Evolutionary conservation across 306 rosid genomes (phyloP).

Genomic region (Sindora glabra): DNA sequence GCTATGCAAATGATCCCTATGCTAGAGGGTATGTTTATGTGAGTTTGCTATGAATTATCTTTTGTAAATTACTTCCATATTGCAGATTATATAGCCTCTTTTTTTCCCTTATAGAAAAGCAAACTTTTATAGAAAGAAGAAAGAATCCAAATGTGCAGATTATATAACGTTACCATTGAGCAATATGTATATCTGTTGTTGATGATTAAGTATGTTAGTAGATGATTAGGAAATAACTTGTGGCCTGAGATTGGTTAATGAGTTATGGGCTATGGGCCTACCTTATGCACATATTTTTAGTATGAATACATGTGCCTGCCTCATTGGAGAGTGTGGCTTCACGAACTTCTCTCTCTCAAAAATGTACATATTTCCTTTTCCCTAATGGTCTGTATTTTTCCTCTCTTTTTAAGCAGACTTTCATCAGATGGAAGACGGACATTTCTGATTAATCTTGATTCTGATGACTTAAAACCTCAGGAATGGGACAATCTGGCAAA

Average conservation of each 20-base stretch:
- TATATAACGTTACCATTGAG: neutral
- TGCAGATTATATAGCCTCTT: no score
- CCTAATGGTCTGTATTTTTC: neutral
- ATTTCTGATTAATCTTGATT: conserved; percentile 52
- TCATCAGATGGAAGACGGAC: conserved; percentile 71
- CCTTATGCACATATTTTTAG: no score
- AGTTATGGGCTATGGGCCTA: no score
- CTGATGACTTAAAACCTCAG: conserved; percentile 57
- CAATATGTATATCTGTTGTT: neutral
- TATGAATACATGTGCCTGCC: no score
- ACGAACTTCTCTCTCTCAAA: no score
- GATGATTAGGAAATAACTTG: no score
- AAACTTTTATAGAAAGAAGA: no score
- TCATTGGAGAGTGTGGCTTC: no score
- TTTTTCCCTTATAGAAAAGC: no score
- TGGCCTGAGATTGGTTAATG: no score
- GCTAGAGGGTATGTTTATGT: conserved; percentile 78
- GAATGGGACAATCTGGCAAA: conserved; percentile 69
- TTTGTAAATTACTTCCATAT: conserved; percentile 21
- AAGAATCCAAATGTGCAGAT: no score
- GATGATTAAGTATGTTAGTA: neutral
- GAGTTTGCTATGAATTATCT: conserved; percentile 22
- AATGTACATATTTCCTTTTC: no score
- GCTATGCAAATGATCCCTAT: conserved; percentile 86
- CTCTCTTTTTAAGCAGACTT: conserved; percentile 51